Conservation (phyloP, 441 rosid species). For the Breynia disticha region DNA sequence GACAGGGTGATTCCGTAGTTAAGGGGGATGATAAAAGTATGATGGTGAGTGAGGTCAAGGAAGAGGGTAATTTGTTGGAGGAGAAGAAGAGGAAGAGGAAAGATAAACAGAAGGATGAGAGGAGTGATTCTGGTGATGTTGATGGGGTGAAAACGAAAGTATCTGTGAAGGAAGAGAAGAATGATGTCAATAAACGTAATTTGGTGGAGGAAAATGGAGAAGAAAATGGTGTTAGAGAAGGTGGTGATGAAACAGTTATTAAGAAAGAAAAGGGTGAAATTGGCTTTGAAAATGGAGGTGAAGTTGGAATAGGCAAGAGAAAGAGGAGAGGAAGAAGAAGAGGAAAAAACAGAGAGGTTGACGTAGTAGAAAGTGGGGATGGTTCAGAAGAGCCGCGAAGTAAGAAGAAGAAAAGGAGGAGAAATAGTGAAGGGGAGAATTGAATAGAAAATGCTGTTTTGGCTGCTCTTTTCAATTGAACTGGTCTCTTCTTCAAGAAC, state of each 20-base stretch:
- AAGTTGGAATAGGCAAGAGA: no score
- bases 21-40: background rate
- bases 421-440: slow-evolving; percentile 11
- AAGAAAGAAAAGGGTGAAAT: slow-evolving; percentile 2
- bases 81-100: slow-evolving; percentile 2
- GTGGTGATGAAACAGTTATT: no score
- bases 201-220: slow-evolving; percentile 8
- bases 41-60: background rate
- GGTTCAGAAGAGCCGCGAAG: slow-evolving; percentile 25
- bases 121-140: background rate
- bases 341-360: slow-evolving; percentile 26
- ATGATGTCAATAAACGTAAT: background rate
- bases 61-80: slow-evolving; percentile 1
- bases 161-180: background rate
- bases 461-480: background rate
- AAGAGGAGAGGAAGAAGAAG: slow-evolving; percentile 24
- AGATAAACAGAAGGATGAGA: background rate
- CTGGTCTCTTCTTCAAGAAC: background rate
- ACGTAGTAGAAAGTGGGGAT: slow-evolving; percentile 17
- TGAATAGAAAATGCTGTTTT: slow-evolving; percentile 1
- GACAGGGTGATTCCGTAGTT: background rate
- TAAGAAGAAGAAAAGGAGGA: slow-evolving; percentile 34
- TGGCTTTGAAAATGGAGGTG: no score
- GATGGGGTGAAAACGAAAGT: background rate
- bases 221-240: slow-evolving; percentile 5